Base-by-base conservation (phyloP, 108 stramenopile species). In the Skeletonema marinoi region DNA sequence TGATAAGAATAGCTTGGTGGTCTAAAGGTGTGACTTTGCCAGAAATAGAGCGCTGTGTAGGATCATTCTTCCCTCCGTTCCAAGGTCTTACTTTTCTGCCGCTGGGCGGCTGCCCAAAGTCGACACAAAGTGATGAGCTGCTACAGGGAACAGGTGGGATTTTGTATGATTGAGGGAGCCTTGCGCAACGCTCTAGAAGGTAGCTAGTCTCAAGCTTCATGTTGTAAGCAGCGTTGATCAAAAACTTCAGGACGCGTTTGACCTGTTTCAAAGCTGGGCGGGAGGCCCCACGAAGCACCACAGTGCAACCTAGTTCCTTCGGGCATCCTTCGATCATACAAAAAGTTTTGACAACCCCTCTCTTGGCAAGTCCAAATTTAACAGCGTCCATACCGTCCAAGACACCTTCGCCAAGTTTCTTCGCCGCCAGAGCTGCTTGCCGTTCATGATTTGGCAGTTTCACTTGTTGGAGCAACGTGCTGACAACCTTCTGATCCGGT, bases 131-230 rank as follows among this genome's bases (percentile, higher is more conserved):
- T 7, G 92, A 93, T 21, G 91, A 92, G 36, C 84, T 86, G 69
- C 82, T 85, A 13, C 86, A 74, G 25, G 87, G 88, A 59, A 69
- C 80, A 9, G 63, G 67, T 35, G 79, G 71, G 32, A 85, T 68
- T 63, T 73, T 67, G 64, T 80, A 92, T 2, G 71, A 72, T 7
- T 72, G 77, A 9, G 85, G 92, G 32, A 98, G 77, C 51, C 83
- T 78, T 36, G 88, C 95, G 70, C 91, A 83, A 60, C 98, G 92
- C 69, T 97, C 96, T 64, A 81, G 75, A 48, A 97, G 73, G 80
- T 94, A 98, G 48, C 90, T 85, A 12, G 93, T 92, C 83, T 98
- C 98, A 16, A 98, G 89, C 63, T 92, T 90, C 75, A 98, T 86
- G 69, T 97, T 96, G 89, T 98, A 98, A 3, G 97, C 96, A 16